phyloP scores from a whole-genome alignment of 2,329 filamentous ascomycete genomes.

The Fusarium drepaniforme region DNA sequence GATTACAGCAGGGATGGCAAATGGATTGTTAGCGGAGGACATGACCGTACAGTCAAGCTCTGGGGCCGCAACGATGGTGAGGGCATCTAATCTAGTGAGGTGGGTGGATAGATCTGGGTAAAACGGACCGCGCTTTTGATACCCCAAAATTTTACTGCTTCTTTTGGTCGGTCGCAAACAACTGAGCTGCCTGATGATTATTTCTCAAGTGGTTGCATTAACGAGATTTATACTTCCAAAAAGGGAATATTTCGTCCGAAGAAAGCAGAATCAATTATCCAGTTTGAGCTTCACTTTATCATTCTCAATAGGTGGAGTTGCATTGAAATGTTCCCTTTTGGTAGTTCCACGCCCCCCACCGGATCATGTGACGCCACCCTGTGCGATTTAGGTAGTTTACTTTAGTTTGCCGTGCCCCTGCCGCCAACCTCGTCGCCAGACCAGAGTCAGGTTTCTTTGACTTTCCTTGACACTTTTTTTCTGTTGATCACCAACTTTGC shows the following conservation, averaged over 20 bases:
- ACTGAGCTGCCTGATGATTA: background rate
- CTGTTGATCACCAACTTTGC: conserved; percentile 26
- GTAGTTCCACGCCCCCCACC: conserved; percentile 14
- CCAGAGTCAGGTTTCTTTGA: conserved; percentile 38
- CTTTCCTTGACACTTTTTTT: conserved; percentile 28
- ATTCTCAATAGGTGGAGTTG: conserved; percentile 12
- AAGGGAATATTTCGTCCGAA: background rate
- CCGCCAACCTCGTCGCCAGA: conserved; percentile 38
- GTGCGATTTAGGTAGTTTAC: conserved; percentile 38
- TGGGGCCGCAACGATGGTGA: conserved; percentile 89
- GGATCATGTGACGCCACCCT: conserved; percentile 38
- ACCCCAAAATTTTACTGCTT: conserved; percentile 38
- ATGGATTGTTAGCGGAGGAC: conserved; percentile 95
- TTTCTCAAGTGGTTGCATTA: background rate
- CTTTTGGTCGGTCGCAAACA: background rate
- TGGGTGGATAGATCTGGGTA: conserved; percentile 18
- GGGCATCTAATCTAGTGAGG: conserved; percentile 52
- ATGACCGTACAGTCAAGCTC: conserved; percentile 95
- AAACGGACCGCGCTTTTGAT: conserved; percentile 38
- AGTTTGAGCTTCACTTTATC: background rate
- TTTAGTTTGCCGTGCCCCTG: conserved; percentile 31
- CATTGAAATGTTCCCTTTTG: conserved; percentile 25
- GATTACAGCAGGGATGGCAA: conserved; percentile 88
- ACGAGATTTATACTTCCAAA: background rate
- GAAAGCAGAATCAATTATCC: background rate